Evolutionary conservation across 306 rosid genomes (phyloP).

Genomic region (Senna tora): DNA sequence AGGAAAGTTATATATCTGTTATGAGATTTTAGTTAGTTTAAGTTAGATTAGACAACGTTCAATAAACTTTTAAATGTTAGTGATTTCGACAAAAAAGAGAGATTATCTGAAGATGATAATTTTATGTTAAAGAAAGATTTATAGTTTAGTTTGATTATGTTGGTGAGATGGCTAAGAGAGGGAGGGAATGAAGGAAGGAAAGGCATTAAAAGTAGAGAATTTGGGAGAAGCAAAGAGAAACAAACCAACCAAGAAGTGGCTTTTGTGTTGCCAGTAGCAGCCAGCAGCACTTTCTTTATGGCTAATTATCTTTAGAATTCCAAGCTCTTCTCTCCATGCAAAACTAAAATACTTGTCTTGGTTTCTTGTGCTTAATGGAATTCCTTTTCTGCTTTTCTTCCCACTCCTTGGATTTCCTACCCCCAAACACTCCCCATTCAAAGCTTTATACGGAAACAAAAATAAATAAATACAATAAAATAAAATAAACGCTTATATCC

Average conservation of each 20-base stretch:
- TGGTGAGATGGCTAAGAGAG: constrained; percentile 29
- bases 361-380: constrained; percentile 72
- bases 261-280: constrained; percentile 43
- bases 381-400: constrained; percentile 69
- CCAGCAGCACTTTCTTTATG: constrained; percentile 50
- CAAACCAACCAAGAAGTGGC: constrained; percentile 44
- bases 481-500: constrained; percentile 37
- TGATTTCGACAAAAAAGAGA: too few relatives aligned
- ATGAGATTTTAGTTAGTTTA: too few relatives aligned
- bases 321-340: constrained; percentile 68
- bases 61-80: too few relatives aligned
- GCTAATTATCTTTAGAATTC: constrained; percentile 64
- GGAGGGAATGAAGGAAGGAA: constrained; percentile 15
- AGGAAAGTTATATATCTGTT: too few relatives aligned
- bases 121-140: too few relatives aligned
- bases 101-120: too few relatives aligned
- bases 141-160: too few relatives aligned
- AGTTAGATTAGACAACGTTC: too few relatives aligned
- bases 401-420: constrained; percentile 48
- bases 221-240: constrained; percentile 37
- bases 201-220: constrained; percentile 61
- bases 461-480: not conserved
- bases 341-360: constrained; percentile 44
- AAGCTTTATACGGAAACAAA: constrained; percentile 25
- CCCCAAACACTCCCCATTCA: constrained; percentile 41